Percentiles rank a stretch among this genome's conserved stretches.
These are phyloP conservation scores for Aphanomyces stellatus DNA, from an alignment of 352 stramenopile species.

Conservation along the genomic window DNA sequence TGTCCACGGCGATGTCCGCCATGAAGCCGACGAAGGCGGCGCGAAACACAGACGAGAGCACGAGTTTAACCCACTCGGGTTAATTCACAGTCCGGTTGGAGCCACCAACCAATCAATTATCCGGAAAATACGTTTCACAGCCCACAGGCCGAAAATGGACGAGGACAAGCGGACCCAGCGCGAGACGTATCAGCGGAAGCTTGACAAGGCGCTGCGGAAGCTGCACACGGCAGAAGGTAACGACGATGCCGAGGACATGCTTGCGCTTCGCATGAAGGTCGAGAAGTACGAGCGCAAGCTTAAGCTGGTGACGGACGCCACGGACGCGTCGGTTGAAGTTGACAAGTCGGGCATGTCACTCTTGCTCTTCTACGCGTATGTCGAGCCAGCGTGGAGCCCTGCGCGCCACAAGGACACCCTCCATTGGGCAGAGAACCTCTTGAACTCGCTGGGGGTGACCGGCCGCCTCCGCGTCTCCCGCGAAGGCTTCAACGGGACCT, in stretches of 20 bases:
- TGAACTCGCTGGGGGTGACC: constrained; percentile 29
- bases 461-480: constrained; percentile 49
- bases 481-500: constrained; percentile 66
- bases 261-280: background rate
- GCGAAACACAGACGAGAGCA: too few relatives aligned
- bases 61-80: too few relatives aligned
- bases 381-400: constrained; percentile 49
- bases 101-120: constrained; percentile 4
- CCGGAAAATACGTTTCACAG: background rate
- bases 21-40: too few relatives aligned
- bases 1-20: too few relatives aligned
- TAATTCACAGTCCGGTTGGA: too few relatives aligned
- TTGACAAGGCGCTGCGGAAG: constrained; percentile 1
- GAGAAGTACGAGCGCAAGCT: constrained; percentile 11
- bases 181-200: constrained; percentile 1
- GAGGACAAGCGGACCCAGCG: background rate
- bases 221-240: constrained; percentile 1
- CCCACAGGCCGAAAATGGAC: background rate
- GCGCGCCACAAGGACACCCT: constrained; percentile 34
- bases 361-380: constrained; percentile 75
- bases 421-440: constrained; percentile 24
- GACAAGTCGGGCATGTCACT: constrained; percentile 31
- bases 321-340: background rate
- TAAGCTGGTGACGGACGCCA: background rate
- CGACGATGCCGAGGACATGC: constrained; percentile 2